Conservation (phyloP, 208 protist genomes). For the Trypanosoma platydactyli region DNA sequence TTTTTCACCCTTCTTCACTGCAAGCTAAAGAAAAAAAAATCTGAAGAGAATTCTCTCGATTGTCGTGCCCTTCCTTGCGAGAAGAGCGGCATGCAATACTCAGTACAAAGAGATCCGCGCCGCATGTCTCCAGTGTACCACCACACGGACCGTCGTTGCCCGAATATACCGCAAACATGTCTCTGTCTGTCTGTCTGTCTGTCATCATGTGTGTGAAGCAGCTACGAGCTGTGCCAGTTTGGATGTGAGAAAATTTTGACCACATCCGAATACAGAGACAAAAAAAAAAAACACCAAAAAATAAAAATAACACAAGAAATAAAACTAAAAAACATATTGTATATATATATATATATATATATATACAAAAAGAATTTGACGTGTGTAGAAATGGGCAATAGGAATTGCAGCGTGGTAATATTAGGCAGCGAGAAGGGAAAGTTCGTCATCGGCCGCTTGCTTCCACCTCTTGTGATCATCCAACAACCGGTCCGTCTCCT, state of each 20-base stretch:
- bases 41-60: too few species aligned
- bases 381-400: slow-evolving; percentile 5
- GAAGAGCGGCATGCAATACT: too few species aligned
- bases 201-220: too few species aligned
- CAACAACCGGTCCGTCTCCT: slow-evolving; percentile 2
- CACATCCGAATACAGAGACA: slow-evolving; percentile 5
- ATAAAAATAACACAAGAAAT: slow-evolving; percentile 16
- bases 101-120: too few species aligned
- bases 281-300: slow-evolving; percentile 20
- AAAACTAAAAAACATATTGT: slow-evolving; percentile 22
- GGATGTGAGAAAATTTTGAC: slow-evolving; percentile 9
- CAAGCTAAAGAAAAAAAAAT: too few species aligned
- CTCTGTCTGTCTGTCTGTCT: too few species aligned
- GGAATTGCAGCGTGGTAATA: background rate
- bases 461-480: slow-evolving; percentile 13
- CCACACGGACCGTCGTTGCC: too few species aligned
- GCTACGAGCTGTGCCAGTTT: too few species aligned
- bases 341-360: slow-evolving; percentile 18
- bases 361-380: slow-evolving; percentile 4
- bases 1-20: too few species aligned
- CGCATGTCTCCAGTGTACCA: background rate
- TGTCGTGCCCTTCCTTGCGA: too few species aligned
- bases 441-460: slow-evolving; percentile 12
- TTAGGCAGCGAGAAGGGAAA: slow-evolving; percentile 6
- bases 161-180: too few species aligned